phyloP scores from a whole-genome alignment of 1,139 yeast species.

The Geotrichum australiense region DNA sequence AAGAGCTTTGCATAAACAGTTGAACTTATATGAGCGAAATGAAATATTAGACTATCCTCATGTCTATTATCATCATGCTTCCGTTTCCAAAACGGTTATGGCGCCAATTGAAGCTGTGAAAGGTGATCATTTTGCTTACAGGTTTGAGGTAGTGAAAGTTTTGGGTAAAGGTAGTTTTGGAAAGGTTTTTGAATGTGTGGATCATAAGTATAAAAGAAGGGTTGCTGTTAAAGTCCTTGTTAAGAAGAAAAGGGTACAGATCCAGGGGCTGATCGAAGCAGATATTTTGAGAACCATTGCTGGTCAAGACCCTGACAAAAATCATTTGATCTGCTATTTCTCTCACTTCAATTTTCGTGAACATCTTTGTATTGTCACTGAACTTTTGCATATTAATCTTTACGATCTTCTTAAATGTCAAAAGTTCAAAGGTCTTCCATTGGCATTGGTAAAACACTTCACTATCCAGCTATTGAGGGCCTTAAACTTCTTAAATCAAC shows the following conservation, averaged over 20 bases:
- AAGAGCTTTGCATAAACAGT: slow-evolving; percentile 13
- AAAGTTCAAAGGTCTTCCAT: slow-evolving; percentile 53
- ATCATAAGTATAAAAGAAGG: slow-evolving; percentile 50
- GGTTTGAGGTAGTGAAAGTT: slow-evolving; percentile 54
- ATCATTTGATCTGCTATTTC: slow-evolving; percentile 48
- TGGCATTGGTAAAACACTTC: slow-evolving; percentile 45
- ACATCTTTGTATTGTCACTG: slow-evolving; percentile 78
- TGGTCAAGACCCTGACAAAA: slow-evolving; percentile 39
- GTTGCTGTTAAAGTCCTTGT: slow-evolving; percentile 76
- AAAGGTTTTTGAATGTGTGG: slow-evolving; percentile 62
- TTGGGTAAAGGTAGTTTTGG: slow-evolving; percentile 87
- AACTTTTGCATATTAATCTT: slow-evolving; percentile 59
- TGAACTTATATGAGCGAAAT: slow-evolving; percentile 47
- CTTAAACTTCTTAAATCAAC: slow-evolving; percentile 50
- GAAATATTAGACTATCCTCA: slow-evolving; percentile 41
- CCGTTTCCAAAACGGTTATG: slow-evolving; percentile 49
- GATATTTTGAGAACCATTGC: slow-evolving; percentile 52
- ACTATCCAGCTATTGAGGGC: slow-evolving; percentile 54
- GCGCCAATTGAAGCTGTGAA: slow-evolving; percentile 23
- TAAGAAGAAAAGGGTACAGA: slow-evolving; percentile 64
- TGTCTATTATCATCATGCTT: slow-evolving; percentile 36
- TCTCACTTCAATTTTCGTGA: slow-evolving; percentile 77
- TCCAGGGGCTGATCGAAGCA: slow-evolving; percentile 75
- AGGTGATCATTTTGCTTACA: slow-evolving; percentile 70
- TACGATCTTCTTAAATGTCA: slow-evolving; percentile 59